These are phyloP conservation scores for Neurospora sublineolata DNA, from an alignment of 495 filamentous ascomycete species.

Conservation along the genomic window DNA sequence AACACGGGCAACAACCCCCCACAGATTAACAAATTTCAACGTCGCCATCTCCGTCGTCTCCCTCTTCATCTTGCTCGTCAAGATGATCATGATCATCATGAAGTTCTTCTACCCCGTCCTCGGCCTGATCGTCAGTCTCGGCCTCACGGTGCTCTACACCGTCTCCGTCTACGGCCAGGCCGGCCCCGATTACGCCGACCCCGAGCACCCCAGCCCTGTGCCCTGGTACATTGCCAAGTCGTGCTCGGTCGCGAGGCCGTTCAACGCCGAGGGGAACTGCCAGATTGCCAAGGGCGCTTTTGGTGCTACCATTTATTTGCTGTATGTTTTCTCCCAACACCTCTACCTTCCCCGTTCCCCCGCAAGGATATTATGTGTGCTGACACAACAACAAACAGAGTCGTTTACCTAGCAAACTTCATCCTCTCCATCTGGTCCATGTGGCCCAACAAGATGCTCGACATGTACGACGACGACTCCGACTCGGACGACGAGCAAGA, in stretches of 20 bases:
- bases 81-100: conserved; percentile 57
- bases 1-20: background rate
- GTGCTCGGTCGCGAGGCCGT: conserved; percentile 52
- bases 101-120: conserved; percentile 62
- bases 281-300: conserved; percentile 65
- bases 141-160: conserved; percentile 52
- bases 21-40: conserved; percentile 69
- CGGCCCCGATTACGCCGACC: conserved; percentile 69
- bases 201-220: conserved; percentile 50
- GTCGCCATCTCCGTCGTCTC: conserved; percentile 69
- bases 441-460: conserved; percentile 40
- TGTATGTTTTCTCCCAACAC: conserved; percentile 40
- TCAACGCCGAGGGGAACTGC: conserved; percentile 54
- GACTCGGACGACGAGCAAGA: conserved; percentile 24
- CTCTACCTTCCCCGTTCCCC: background rate
- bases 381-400: conserved; percentile 21
- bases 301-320: conserved; percentile 54
- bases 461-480: conserved; percentile 26
- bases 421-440: conserved; percentile 49
- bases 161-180: conserved; percentile 62
- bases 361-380: background rate
- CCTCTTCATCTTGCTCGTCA: conserved; percentile 54
- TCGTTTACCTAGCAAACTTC: conserved; percentile 45
- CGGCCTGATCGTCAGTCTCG: conserved; percentile 45
- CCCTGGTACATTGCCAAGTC: conserved; percentile 78